Conservation (phyloP, 2,329 filamentous ascomycete species). For the Scedosporium dehoogii region DNA sequence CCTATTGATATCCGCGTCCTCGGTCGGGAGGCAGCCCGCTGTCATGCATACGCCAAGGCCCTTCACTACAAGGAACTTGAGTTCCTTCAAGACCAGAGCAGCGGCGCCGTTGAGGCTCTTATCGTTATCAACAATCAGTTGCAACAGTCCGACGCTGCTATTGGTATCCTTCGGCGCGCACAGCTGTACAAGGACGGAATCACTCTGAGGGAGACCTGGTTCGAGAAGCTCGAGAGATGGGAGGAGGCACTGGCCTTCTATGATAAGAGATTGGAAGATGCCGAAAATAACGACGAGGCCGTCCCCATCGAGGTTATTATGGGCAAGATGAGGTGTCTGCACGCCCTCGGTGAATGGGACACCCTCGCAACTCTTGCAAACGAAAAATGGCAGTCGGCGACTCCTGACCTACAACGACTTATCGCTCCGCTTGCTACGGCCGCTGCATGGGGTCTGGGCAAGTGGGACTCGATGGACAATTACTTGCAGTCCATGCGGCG, state of each 20-base stretch:
- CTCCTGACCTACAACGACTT: constrained; percentile 74
- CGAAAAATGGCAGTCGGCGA: constrained; percentile 87
- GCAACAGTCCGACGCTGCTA: constrained; percentile 95
- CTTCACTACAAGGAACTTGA: constrained; percentile 98
- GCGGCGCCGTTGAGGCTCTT: constrained; percentile 86
- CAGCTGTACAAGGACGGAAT: constrained; percentile 91
- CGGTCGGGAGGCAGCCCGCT: constrained; percentile 89
- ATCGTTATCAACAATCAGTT: constrained; percentile 99
- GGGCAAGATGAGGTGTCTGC: constrained; percentile 98
- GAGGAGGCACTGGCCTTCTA: constrained; percentile 93
- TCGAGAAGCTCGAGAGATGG: constrained; percentile 96
- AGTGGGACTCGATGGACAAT: constrained; percentile 98
- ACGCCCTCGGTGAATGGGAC: constrained; percentile 97
- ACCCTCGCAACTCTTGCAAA: constrained; percentile 78
- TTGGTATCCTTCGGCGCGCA: constrained; percentile 92
- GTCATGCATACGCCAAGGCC: constrained; percentile 95
- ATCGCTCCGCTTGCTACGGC: constrained; percentile 92
- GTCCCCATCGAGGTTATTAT: constrained; percentile 88
- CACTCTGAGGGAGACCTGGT: constrained; percentile 95
- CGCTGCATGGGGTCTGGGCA: constrained; percentile 89
- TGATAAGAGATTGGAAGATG: constrained; percentile 51
- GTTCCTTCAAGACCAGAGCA: constrained; percentile 95
- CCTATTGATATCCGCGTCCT: constrained; percentile 94
- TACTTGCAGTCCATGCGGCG: constrained; percentile 94
- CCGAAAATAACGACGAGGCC: constrained; percentile 35